Conservation (phyloP, 345 rosid species). For the Euphorbia peplus region DNA sequence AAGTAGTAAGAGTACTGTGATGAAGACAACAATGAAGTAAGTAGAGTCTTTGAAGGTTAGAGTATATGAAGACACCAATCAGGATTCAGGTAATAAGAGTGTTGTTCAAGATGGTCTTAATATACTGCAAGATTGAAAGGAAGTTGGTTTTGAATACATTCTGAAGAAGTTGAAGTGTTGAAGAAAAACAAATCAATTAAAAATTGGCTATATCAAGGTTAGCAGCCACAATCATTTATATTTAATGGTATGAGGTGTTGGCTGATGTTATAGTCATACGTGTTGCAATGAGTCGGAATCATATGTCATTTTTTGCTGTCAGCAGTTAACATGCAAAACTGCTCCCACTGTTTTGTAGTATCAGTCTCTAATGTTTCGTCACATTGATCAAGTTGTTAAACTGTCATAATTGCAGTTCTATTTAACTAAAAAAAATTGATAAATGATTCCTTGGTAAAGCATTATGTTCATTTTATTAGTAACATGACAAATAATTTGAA, state of each 20-base stretch:
- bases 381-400: background rate
- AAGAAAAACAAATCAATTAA: conserved; percentile 49
- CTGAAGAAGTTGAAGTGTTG: conserved; percentile 62
- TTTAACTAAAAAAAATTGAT: background rate
- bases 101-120: conserved; percentile 41
- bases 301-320: conserved; percentile 18
- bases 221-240: conserved; percentile 44
- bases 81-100: conserved; percentile 37
- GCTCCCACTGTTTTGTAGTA: background rate
- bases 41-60: conserved; percentile 41
- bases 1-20: conserved; percentile 55
- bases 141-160: conserved; percentile 49
- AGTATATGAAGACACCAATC: conserved; percentile 34
- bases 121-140: conserved; percentile 37
- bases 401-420: background rate
- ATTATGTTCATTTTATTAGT: too few species aligned
- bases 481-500: background rate
- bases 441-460: too few species aligned
- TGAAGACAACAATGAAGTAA: conserved; percentile 47
- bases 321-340: background rate
- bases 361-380: background rate
- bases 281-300: conserved; percentile 11
- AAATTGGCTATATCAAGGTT: conserved; percentile 56
- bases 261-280: conserved; percentile 25
- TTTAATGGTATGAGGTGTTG: conserved; percentile 29